Evolutionary conservation across 106 monocot genomes (phyloP).

Genomic region (Acanthochlamys bracteata): DNA sequence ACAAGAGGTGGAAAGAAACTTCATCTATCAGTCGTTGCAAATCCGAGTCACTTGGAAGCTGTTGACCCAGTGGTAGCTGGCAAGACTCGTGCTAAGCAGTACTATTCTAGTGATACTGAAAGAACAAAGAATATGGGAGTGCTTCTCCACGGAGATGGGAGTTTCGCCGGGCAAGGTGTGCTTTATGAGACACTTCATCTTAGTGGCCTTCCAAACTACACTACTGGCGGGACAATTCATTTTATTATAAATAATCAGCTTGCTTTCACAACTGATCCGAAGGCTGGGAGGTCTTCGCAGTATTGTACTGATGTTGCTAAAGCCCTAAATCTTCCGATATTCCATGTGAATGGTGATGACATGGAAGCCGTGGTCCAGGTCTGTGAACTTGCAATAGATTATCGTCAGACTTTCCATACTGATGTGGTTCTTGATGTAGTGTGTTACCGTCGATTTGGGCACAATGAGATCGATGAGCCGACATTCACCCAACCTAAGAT

Average conservation of each 20-base stretch:
- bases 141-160: conserved; percentile 79
- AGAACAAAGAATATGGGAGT: conserved; percentile 58
- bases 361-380: conserved; percentile 78
- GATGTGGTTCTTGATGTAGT: conserved; percentile 77
- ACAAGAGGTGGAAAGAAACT: conserved; percentile 67
- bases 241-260: conserved; percentile 82
- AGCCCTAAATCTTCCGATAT: conserved; percentile 60
- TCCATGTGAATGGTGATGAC: conserved; percentile 86
- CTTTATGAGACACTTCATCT: conserved; percentile 80
- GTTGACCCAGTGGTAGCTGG: conserved; percentile 72
- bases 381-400: conserved; percentile 79
- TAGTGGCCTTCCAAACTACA: conserved; percentile 73
- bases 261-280: conserved; percentile 78
- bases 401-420: conserved; percentile 70
- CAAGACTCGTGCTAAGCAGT: conserved; percentile 73
- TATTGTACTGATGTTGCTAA: conserved; percentile 88
- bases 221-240: conserved; percentile 74
- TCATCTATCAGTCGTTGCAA: conserved; percentile 78
- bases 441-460: conserved; percentile 70
- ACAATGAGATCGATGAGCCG: conserved; percentile 82
- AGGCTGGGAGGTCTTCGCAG: conserved; percentile 55
- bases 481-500: conserved; percentile 86
- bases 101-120: conserved; percentile 53
- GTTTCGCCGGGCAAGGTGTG: conserved; percentile 83
- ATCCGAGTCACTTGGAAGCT: conserved; percentile 83